Evolutionary conservation across 2,329 filamentous ascomycete species (phyloP).

Genomic region (Exserohilum turcica): DNA sequence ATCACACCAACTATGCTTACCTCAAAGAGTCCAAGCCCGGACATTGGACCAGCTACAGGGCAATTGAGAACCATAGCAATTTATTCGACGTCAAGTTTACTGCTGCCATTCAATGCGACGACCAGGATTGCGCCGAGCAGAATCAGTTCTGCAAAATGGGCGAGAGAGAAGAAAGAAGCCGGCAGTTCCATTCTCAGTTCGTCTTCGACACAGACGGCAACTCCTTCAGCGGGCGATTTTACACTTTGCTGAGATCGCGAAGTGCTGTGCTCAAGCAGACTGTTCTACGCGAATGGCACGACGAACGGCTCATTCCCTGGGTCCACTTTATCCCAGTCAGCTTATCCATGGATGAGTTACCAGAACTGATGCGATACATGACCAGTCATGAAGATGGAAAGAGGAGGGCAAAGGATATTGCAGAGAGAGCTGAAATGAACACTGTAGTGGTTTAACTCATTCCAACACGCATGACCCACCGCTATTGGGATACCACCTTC

Average conservation of each 20-base stretch:
- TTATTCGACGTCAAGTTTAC: constrained; percentile 56
- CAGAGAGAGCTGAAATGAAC: too few species aligned
- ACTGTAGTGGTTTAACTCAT: too few species aligned
- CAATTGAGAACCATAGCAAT: constrained; percentile 35
- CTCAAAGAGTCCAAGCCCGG: neutral
- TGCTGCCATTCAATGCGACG: constrained; percentile 53
- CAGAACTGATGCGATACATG: constrained; percentile 20
- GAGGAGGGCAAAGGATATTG: constrained; percentile 24
- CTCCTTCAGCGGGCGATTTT: constrained; percentile 25
- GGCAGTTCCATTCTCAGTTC: constrained; percentile 13
- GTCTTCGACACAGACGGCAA: constrained; percentile 31
- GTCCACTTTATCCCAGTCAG: constrained; percentile 43
- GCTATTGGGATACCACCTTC: too few species aligned
- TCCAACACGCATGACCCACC: too few species aligned
- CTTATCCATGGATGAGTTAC: constrained; percentile 26
- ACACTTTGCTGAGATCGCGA: constrained; percentile 17
- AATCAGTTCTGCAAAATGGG: constrained; percentile 19
- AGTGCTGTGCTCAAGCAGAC: constrained; percentile 39
- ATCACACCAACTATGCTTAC: constrained; percentile 14
- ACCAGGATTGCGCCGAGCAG: constrained; percentile 14
- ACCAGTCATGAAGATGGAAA: constrained; percentile 17
- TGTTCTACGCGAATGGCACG: constrained; percentile 47
- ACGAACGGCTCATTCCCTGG: constrained; percentile 44
- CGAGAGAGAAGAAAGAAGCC: neutral
- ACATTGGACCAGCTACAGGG: constrained; percentile 1